These are phyloP conservation scores for Penicillium crustosum DNA, from an alignment of 2,329 filamentous ascomycete genomes.

Conservation along the genomic window DNA sequence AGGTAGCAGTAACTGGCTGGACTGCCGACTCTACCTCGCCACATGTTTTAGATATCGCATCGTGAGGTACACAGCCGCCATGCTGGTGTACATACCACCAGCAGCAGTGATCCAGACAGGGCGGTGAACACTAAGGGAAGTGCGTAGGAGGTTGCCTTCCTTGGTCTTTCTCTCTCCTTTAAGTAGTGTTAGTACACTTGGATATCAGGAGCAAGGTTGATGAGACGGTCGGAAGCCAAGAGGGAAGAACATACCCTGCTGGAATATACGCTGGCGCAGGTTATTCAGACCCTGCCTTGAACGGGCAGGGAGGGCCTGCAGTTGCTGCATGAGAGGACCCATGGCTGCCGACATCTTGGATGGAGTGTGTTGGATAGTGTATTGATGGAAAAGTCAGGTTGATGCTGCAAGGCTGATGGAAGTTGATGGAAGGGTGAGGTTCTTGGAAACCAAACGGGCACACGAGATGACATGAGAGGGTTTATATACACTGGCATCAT, in stretches of 20 bases:
- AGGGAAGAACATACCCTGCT: slow-evolving; percentile 23
- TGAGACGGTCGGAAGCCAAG: neutral
- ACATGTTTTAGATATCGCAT: slow-evolving; percentile 32
- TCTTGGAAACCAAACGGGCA: neutral
- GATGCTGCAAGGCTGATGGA: neutral
- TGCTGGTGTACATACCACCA: slow-evolving; percentile 34
- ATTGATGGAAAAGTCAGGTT: slow-evolving; percentile 5
- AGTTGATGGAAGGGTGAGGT: slow-evolving; percentile 6
- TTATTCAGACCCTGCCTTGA: slow-evolving; percentile 27
- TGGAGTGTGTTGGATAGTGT: neutral
- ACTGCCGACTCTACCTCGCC: slow-evolving; percentile 10
- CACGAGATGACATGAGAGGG: neutral
- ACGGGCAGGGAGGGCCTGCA: slow-evolving; percentile 24
- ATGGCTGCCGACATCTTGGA: slow-evolving; percentile 25
- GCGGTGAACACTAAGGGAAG: slow-evolving; percentile 33
- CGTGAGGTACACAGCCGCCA: slow-evolving; percentile 34
- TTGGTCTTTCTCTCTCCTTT: slow-evolving; percentile 31
- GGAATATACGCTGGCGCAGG: slow-evolving; percentile 27
- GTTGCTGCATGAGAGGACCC: slow-evolving; percentile 24
- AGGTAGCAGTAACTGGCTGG: neutral
- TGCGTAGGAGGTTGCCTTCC: slow-evolving; percentile 29
- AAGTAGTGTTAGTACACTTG: slow-evolving; percentile 7
- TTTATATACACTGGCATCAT: slow-evolving; percentile 24
- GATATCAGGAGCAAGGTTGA: neutral
- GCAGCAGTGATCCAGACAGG: slow-evolving; percentile 36